Percentiles rank a stretch among this genome's conserved stretches.
Evolutionary conservation across 2,329 filamentous ascomycete genomes (phyloP).

Genomic region (Aspergillus sp.): DNA sequence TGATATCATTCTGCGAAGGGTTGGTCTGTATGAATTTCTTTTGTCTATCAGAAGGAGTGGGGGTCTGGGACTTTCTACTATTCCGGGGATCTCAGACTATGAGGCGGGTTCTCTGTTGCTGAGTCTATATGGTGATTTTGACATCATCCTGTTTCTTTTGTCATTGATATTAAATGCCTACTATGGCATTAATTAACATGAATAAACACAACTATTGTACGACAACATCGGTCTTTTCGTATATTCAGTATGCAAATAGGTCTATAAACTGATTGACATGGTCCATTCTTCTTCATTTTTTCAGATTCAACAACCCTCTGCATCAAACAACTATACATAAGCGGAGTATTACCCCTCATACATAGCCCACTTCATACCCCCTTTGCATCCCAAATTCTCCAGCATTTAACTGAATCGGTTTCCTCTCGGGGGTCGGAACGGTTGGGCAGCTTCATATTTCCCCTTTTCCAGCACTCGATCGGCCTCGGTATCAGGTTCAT

Average conservation of each 20-base stretch:
- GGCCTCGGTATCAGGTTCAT: conserved; percentile 68
- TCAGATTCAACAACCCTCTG: neutral
- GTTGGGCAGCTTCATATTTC: conserved; percentile 78
- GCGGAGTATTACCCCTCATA: neutral
- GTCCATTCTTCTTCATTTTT: neutral
- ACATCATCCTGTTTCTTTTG: neutral
- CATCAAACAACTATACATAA: neutral
- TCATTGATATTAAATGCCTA: neutral
- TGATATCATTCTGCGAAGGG: too few species aligned
- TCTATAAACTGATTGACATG: neutral
- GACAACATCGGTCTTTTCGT: too few species aligned
- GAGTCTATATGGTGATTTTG: neutral
- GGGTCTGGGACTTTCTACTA: too few species aligned
- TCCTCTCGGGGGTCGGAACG: conserved; percentile 75
- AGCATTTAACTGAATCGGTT: conserved; percentile 67
- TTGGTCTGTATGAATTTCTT: too few species aligned
- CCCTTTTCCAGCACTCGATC: conserved; percentile 70
- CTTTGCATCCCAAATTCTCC: conserved; percentile 2
- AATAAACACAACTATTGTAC: too few species aligned
- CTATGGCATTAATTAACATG: neutral
- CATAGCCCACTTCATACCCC: neutral
- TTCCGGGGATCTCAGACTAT: too few species aligned
- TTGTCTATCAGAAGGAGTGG: too few species aligned
- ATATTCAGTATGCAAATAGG: too few species aligned
- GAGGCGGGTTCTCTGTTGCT: too few species aligned